These are phyloP conservation scores for Mycena alexandri DNA, from an alignment of 768 basidiomycete genomes.

Conservation along the genomic window DNA sequence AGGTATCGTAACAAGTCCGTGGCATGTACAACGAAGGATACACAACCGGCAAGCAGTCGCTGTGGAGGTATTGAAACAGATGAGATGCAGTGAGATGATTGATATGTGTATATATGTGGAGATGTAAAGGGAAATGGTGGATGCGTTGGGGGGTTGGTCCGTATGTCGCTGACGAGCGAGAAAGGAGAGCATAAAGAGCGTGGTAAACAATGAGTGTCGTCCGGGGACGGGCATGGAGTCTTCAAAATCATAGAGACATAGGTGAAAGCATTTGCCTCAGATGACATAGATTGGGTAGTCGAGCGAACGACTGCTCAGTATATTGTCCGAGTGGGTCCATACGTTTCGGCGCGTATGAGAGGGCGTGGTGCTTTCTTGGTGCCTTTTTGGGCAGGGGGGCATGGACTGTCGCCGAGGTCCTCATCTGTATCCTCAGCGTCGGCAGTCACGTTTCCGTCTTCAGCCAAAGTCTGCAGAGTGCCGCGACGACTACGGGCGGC, in stretches of 20 bases:
- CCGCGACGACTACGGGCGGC: slow-evolving; percentile 75
- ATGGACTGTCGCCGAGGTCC: slow-evolving; percentile 89
- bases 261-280: slow-evolving; percentile 32
- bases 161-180: slow-evolving; percentile 25
- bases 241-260: slow-evolving; percentile 35
- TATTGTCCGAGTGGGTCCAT: slow-evolving; percentile 70
- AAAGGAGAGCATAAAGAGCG: slow-evolving; percentile 39
- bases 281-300: slow-evolving; percentile 28
- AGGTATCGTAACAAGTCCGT: slow-evolving; percentile 24
- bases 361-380: slow-evolving; percentile 67
- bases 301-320: slow-evolving; percentile 8
- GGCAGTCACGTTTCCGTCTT: slow-evolving; percentile 71
- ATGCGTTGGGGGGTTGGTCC: slow-evolving; percentile 1
- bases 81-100: slow-evolving; percentile 39
- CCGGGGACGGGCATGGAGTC: slow-evolving; percentile 32
- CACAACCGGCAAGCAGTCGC: slow-evolving; percentile 35
- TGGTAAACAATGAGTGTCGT: slow-evolving; percentile 33
- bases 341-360: slow-evolving; percentile 76
- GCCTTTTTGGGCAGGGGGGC: slow-evolving; percentile 80
- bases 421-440: slow-evolving; percentile 83
- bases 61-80: slow-evolving; percentile 35
- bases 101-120: slow-evolving; percentile 28
- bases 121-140: slow-evolving; percentile 20
- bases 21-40: slow-evolving; percentile 34
- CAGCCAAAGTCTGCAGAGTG: slow-evolving; percentile 71